These are phyloP conservation scores for Filobasidium uniguttulatum DNA, from an alignment of 1,284 basidiomycete species.

Conservation along the genomic window DNA sequence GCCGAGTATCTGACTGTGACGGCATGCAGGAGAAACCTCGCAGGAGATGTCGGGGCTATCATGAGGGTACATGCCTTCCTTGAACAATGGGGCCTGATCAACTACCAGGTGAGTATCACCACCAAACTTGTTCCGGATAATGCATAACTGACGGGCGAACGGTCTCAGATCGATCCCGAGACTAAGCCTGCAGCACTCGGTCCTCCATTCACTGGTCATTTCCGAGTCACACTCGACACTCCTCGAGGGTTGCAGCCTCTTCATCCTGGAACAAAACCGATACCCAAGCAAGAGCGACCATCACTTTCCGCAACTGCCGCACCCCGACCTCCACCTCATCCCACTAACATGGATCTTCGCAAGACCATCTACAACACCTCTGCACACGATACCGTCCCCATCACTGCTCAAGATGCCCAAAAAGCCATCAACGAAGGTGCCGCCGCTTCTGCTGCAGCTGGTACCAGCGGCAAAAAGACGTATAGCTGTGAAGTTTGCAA, in stretches of 20 bases:
- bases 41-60: conserved; percentile 95
- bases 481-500: conserved; percentile 91
- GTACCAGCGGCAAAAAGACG: conserved; percentile 37
- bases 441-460: conserved; percentile 40
- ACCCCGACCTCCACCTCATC: conserved; percentile 42
- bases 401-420: conserved; percentile 52
- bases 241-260: conserved; percentile 89
- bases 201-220: conserved; percentile 96
- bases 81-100: conserved; percentile 97
- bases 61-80: conserved; percentile 98
- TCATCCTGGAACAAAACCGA: conserved; percentile 67
- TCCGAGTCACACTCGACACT: conserved; percentile 92
- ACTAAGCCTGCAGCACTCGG: conserved; percentile 84
- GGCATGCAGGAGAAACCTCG: conserved; percentile 86
- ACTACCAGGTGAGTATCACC: conserved; percentile 66
- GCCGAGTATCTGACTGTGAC: conserved; percentile 96
- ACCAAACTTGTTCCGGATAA: neutral
- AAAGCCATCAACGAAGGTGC: conserved; percentile 43
- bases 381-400: conserved; percentile 53
- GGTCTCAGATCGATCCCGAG: conserved; percentile 83
- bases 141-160: neutral
- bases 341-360: conserved; percentile 58
- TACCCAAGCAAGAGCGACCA: conserved; percentile 19
- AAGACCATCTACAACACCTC: conserved; percentile 79
- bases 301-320: conserved; percentile 39